A percentile compares a stretch with the other conserved stretches of the same genome.
phyloP scores from a whole-genome alignment of 2,329 filamentous ascomycete genomes.

The Harringtonia lauricola region DNA sequence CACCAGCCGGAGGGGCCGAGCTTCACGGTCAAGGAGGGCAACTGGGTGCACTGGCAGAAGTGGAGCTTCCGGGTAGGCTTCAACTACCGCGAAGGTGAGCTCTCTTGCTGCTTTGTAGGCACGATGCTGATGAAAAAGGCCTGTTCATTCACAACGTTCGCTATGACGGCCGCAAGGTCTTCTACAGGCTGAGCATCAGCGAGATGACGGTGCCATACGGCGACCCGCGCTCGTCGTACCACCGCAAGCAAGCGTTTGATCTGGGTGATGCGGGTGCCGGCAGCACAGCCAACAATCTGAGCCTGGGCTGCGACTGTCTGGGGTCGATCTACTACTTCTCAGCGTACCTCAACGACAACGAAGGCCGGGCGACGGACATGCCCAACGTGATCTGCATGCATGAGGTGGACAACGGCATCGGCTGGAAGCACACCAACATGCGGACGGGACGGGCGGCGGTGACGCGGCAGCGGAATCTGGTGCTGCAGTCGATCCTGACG shows the following conservation, averaged over 20 bases:
- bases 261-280: slow-evolving; percentile 60
- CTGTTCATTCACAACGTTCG: slow-evolving; percentile 58
- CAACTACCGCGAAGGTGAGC: slow-evolving; percentile 37
- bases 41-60: slow-evolving; percentile 49
- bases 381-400: slow-evolving; percentile 54
- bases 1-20: slow-evolving; percentile 11
- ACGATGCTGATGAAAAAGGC: not conserved
- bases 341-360: slow-evolving; percentile 35
- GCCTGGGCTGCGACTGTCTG: slow-evolving; percentile 55
- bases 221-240: slow-evolving; percentile 53
- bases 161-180: slow-evolving; percentile 52
- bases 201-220: slow-evolving; percentile 59
- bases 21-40: slow-evolving; percentile 37
- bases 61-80: slow-evolving; percentile 62
- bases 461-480: slow-evolving; percentile 46
- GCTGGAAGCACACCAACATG: slow-evolving; percentile 61
- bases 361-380: slow-evolving; percentile 36
- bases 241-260: slow-evolving; percentile 62
- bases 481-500: slow-evolving; percentile 58
- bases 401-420: slow-evolving; percentile 58
- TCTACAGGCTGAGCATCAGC: slow-evolving; percentile 55
- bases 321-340: slow-evolving; percentile 54
- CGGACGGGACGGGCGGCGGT: slow-evolving; percentile 49
- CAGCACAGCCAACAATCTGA: slow-evolving; percentile 55
- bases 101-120: too few species aligned